phyloP scores from a whole-genome alignment of 257 asterid species.

The Coffea canephora region DNA sequence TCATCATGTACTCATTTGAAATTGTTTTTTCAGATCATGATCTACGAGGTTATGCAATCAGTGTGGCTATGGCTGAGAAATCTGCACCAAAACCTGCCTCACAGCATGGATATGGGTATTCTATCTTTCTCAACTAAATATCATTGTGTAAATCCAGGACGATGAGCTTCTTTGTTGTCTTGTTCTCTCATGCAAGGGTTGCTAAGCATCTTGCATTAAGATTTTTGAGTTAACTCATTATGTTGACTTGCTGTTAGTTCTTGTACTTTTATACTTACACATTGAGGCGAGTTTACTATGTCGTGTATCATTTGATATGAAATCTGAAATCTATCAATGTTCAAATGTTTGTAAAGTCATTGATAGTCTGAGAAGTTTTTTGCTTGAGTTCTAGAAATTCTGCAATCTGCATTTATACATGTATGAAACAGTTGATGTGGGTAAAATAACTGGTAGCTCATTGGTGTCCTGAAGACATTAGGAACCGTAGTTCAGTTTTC shows the following conservation, averaged over 20 bases:
- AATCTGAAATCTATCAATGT: background rate
- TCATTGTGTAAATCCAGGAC: background rate
- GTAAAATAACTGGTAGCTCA: background rate
- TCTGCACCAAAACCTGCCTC: slow-evolving; percentile 86
- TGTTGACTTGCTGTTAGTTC: background rate
- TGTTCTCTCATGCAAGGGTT: background rate
- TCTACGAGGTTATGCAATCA: slow-evolving; percentile 78
- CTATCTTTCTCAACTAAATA: background rate
- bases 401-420: background rate
- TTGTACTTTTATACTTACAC: background rate
- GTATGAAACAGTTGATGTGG: background rate
- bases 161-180: background rate
- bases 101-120: slow-evolving; percentile 79
- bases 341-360: background rate
- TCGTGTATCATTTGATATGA: background rate
- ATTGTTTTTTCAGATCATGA: slow-evolving; percentile 53
- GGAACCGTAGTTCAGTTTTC: background rate
- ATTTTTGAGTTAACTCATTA: background rate
- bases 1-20: background rate
- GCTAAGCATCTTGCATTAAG: background rate
- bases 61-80: slow-evolving; percentile 93
- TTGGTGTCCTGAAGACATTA: background rate
- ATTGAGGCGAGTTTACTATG: background rate
- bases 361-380: background rate
- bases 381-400: background rate